A percentile compares a stretch with the other conserved stretches of the same genome.
phyloP scores from a whole-genome alignment of 2,329 filamentous ascomycete species.

The Apiospora rasikravindrae region DNA sequence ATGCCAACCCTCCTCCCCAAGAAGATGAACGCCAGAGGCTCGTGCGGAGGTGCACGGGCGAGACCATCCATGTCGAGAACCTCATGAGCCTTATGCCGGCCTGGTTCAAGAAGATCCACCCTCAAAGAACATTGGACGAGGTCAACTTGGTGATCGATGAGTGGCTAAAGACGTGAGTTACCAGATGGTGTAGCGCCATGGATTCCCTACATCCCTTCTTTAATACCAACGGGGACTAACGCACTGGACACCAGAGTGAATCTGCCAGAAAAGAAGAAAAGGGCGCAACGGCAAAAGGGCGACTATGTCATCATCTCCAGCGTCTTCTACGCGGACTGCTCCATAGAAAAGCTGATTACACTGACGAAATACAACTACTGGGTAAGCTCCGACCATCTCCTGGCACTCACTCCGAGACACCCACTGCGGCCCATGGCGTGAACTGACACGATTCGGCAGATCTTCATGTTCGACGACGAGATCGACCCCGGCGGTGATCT shows the following conservation, averaged over 20 bases:
- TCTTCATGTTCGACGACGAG: constrained; percentile 39
- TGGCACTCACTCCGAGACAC: neutral
- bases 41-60: neutral
- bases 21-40: neutral
- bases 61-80: neutral
- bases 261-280: constrained; percentile 34
- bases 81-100: constrained; percentile 12
- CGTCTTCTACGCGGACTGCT: constrained; percentile 36
- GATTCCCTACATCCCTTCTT: neutral
- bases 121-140: constrained; percentile 27
- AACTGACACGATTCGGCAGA: constrained; percentile 20
- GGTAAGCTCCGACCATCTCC: constrained; percentile 23
- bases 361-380: constrained; percentile 37
- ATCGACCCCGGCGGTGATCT: constrained; percentile 38
- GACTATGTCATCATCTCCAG: constrained; percentile 35
- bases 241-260: constrained; percentile 29
- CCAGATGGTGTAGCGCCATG: neutral
- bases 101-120: neutral
- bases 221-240: constrained; percentile 8
- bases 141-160: constrained; percentile 34
- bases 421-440: no score
- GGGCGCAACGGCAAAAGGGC: constrained; percentile 34
- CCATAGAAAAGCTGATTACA: constrained; percentile 34
- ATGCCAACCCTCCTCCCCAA: neutral
- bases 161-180: constrained; percentile 34